Evolutionary conservation across 306 rosid genomes (phyloP).

Genomic region (Lotus japonicus): DNA sequence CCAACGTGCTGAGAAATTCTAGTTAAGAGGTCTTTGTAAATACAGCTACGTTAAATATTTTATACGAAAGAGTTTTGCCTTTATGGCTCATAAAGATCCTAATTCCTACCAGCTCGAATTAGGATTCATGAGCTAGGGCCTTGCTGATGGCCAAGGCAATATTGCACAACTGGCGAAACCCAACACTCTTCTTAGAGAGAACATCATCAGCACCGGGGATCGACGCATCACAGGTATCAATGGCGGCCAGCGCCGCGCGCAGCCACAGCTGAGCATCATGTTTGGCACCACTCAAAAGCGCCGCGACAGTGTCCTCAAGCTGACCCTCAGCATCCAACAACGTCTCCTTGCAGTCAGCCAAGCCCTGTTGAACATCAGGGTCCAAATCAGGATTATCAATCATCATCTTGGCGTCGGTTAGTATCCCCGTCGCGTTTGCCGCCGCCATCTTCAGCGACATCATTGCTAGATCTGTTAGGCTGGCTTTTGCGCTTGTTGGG

Average conservation of each 20-base stretch:
- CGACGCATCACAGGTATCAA: slow-evolving; percentile 26
- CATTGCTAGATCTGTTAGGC: slow-evolving; percentile 1
- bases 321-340: slow-evolving; percentile 28
- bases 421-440: background rate
- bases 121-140: background rate
- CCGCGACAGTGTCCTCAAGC: slow-evolving; percentile 17
- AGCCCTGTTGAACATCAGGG: slow-evolving; percentile 26
- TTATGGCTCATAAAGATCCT: too few relatives aligned
- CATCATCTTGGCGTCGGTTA: background rate
- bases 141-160: slow-evolving; percentile 18
- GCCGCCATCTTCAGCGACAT: slow-evolving; percentile 16
- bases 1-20: too few relatives aligned
- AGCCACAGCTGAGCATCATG: slow-evolving; percentile 21
- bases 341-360: slow-evolving; percentile 31
- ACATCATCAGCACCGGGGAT: slow-evolving; percentile 23
- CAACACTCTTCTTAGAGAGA: background rate
- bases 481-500: background rate
- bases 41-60: too few relatives aligned
- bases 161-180: slow-evolving; percentile 28
- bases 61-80: too few relatives aligned
- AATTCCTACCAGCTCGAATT: background rate
- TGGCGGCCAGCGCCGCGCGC: slow-evolving; percentile 26
- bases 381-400: background rate
- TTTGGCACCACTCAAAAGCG: background rate
- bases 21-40: too few relatives aligned